Evolutionary conservation across 768 basidiomycete species (phyloP).

Genomic region (Chalciporus pseudorubinellus): DNA sequence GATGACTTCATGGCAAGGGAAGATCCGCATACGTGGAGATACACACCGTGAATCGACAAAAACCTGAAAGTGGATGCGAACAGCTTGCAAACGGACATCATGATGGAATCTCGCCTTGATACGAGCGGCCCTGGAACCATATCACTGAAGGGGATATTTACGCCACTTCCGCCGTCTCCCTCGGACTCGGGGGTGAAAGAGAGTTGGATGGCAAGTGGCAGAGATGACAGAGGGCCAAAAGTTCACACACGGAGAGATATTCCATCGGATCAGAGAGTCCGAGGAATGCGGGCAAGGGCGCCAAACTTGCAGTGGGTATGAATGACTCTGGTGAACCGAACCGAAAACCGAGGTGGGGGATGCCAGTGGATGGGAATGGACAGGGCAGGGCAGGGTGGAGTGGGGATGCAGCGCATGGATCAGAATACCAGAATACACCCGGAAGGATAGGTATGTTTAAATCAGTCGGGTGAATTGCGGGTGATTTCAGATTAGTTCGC

Average conservation of each 20-base stretch:
- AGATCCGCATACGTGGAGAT: neutral
- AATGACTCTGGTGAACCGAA: too few relatives aligned
- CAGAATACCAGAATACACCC: too few relatives aligned
- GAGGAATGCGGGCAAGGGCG: constrained; percentile 3
- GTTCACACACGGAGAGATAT: too few relatives aligned
- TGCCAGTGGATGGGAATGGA: too few relatives aligned
- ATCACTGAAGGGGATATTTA: neutral
- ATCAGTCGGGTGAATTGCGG: neutral
- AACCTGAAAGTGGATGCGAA: neutral
- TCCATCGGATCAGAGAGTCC: neutral
- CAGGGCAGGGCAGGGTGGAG: too few relatives aligned
- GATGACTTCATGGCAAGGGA: neutral
- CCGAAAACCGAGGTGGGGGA: too few relatives aligned
- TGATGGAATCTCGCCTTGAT: neutral
- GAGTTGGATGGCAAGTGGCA: neutral
- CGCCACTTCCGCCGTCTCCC: neutral
- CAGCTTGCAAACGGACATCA: neutral
- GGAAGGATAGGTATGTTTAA: neutral
- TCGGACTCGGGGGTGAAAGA: neutral
- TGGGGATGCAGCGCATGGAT: too few relatives aligned
- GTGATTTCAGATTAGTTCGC: constrained; percentile 12
- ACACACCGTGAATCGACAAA: neutral
- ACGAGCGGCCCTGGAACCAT: neutral
- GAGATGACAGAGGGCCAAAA: neutral
- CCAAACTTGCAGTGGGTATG: too few relatives aligned